Percentiles rank a stretch among this genome's conserved stretches.
Conservation (phyloP, 2,329 filamentous ascomycete genomes). For the Cladosporium cucumerinum region DNA sequence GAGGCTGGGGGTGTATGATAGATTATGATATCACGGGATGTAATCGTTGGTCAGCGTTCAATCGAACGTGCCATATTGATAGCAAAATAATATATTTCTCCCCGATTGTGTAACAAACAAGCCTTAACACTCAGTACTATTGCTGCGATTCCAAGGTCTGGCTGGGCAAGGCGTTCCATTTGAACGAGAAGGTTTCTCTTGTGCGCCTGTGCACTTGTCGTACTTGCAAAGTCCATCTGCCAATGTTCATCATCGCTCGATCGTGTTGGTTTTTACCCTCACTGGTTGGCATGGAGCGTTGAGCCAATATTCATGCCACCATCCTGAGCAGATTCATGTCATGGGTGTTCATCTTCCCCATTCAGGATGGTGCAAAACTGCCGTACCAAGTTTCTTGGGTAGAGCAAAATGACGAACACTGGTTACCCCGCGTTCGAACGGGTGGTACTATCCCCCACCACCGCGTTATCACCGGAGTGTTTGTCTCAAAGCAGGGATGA, state of each 20-base stretch:
- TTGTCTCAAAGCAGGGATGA: not conserved
- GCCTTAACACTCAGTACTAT: not conserved
- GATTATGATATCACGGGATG: slow-evolving; percentile 5
- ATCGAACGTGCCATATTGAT: not conserved
- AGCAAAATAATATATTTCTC: not conserved
- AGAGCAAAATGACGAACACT: not conserved
- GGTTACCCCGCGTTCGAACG: not conserved
- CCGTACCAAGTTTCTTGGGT: not conserved
- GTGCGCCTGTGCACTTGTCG: not conserved
- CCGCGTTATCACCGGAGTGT: not conserved
- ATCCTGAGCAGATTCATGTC: not conserved
- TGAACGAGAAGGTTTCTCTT: not conserved
- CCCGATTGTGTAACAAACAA: not conserved
- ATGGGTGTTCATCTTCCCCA: not conserved
- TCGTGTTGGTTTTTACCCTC: not conserved
- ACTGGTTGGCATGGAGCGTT: not conserved
- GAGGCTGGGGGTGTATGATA: slow-evolving; percentile 2
- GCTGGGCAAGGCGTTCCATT: not conserved
- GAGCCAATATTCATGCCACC: not conserved
- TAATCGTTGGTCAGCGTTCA: not conserved
- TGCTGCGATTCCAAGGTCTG: not conserved
- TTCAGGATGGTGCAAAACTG: not conserved
- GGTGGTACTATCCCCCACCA: not conserved
- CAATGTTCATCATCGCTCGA: not conserved
- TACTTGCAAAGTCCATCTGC: not conserved